Evolutionary conservation across 208 protist species (phyloP), one percentile per base, ranked within the genome.

Genomic region (Acanthamoeba comandoni): DNA sequence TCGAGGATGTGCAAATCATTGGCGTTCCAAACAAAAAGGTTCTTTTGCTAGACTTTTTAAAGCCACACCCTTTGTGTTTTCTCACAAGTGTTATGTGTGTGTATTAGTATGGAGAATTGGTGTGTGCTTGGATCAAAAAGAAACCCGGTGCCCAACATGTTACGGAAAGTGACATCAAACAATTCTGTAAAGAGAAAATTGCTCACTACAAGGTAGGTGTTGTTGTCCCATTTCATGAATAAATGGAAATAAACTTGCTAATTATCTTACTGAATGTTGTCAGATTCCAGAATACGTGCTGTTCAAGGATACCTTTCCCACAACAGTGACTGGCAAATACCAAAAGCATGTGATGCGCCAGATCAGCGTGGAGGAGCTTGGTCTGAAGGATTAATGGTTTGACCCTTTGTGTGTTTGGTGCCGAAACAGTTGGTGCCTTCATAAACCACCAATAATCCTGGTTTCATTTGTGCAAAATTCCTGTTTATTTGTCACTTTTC

Each of bases 311-410:
- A 39, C 64, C 51, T 94, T 95, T 52, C 92, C 93, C 31, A 43
- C 92, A 26, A 95, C 93, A 2, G 91, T 92, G 15, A 95, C 92
- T 19, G 93, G 93, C 48, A 95, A 95, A 51, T 58, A 94, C 62
- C 62, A 91, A 58, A 95, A 94, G 64, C 90, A 93, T 69, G 60
- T 82, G 55, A 87, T 94, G 92, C 58, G 91, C 11, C 69, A 88
- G 12, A n/a, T 51, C 4, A 39, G 86, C 12, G 26, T 89, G 15
- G 58, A 39, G 19, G 80, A 89, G 60, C 80, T 89, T 0, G 48
- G 58, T 17, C 60, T 89, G 2, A 51, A 89, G 60, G 58, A 67
- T n/a, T n/a, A n/a, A n/a, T n/a, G n/a, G n/a, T n/a, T n/a, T n/a
- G n/a, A n/a, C n/a, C n/a, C n/a, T n/a, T n/a, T n/a, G n/a, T n/a